Base-by-base conservation (phyloP, 1,284 basidiomycete species). In the Pholiota adiposa region DNA sequence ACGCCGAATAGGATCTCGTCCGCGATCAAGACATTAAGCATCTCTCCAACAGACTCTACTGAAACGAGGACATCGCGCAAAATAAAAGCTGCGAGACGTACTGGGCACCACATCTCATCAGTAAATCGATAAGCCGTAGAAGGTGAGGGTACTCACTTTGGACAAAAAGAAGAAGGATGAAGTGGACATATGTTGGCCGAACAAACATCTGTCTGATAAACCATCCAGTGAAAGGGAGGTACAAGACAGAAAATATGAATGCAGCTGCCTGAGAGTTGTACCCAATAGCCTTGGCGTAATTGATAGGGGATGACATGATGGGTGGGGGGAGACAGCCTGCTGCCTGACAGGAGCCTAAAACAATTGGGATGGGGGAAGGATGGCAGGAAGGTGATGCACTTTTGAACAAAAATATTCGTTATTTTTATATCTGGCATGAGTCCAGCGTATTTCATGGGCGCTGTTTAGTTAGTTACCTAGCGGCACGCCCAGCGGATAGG, bases 121-220 rank as follows among this genome's bases (percentile, higher is more conserved):
- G 18, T 29, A 33, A 33, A n/a, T n/a, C n/a, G 25, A 14, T 29
- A n/a, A n/a, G n/a, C n/a, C n/a, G n/a, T 29, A 38, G 12, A 38
- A 12, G 14, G 36, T 12, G 21, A 27, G 44, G 51, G 3, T 63
- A 69, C 82, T 68, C 59, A 84, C 83, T 73, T 50, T 70, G 49
- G 61, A 79, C 83, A 67, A 85, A 85, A 5, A 84, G 43, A 1
- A 75, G 61, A n/a, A 83, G 67, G 12, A 76, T 64, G 33, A 79
- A 66, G 60, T 78, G 75, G 6, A 83, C 78, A 59, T 75, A 79
- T 1, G 77, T 80, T 2, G 75, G 76, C 9, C 72, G 72, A 18
- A 60, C 63, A 44, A 82, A 70, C 2, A 76, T 72, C 54, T 76
- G 75, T 31, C 59, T 61, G 27, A 79, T 21, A 61, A 79, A 80